Evolutionary conservation across 495 filamentous ascomycete genomes (phyloP), one percentile per base, ranked within the genome.

Genomic region (Jackrogersella multiformis): DNA sequence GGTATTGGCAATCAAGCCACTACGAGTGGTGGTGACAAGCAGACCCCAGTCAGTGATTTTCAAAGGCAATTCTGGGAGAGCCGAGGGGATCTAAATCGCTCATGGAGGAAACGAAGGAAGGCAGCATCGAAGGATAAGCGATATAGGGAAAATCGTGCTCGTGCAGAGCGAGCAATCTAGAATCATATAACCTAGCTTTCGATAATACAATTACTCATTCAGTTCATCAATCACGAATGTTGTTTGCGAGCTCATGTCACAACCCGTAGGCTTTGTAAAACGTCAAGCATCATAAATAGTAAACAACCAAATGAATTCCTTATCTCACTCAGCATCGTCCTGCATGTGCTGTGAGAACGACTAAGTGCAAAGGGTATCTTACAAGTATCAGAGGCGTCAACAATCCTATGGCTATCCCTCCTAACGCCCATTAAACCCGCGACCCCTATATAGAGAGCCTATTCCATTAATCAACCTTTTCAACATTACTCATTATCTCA

Each of bases 51-150:
- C 3, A 89, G 87, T 30, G 89, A 91, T 18, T 97, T 97, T 77
- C 83, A 89, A 38, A 91, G 94, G 72, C 93, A 89, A 87, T 99
- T 97, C 77, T 98, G 91, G 86, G 93, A 96, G 74, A 85, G 94
- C 61, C 84, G 94, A 1, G 93, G 94, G 1, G 92, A 97, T 41
- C 87, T 90, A 54, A 98, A 97, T 74, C 83, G 93, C 21, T 90
- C 89, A 2, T 98, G 94, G 94, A 97, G 94, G 80, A 90, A 88
- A 77, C 76, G 91, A 68, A 86, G 91, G 59, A 89, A 94, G 73
- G 85, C 93, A 68, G 90, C 84, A 41, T 83, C 87, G 38, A 99
- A 99, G 82, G 88, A 91, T 76, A 92, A 92, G 80, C 83, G 94
- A 69, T 92, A 96, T 77, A 85, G 90, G 69, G 93, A 96, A 66